Base-by-base conservation (phyloP, 495 filamentous ascomycete species). In the Ramalina intermedia region DNA sequence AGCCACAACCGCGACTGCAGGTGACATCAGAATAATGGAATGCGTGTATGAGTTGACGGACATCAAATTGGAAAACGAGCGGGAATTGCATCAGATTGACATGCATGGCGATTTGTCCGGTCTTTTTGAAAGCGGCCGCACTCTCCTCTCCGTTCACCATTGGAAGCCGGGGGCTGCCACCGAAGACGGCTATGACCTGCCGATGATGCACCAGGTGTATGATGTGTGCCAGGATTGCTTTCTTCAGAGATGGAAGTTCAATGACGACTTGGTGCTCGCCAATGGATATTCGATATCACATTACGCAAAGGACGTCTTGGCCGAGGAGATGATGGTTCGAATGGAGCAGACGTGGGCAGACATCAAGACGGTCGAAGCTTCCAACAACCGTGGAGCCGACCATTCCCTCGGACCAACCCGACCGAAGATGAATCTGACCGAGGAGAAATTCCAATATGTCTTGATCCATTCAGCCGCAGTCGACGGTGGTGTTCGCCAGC, bases 301-400 rank as follows among this genome's bases (percentile, higher is more conserved):
- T 38, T 84, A 81, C 51, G 68, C 62, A 2, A 66, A 71, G 14
- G 71, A 70, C 9, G 48, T 69, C 41, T 60, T 64, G 18, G 63
- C 62, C 3, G 59, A 67, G 26, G 68, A 77, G 38, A 69, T 81
- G 53, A 66, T 84, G 26, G 66, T 68, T 44, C 64, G 66, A 20
- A 67, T 75, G 48, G 80, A 84, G 62, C 75, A 73, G 55, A 84
- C 79, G 16, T 82, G 81, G 65, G 65, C 63, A n/a, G 69, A 72
- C 38, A 68, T 71, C 37, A 62, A 60, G 5, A 23, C 18, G 2
- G 49, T 52, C 35, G 43, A 55, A 11, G 53, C 44, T 2, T 55
- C 56, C 17, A 33, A 41, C 24, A 58, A 52, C 42, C 27, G 35
- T 37, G 56, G 53, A 13, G 38, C 47, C 37, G 56, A 55, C 37